These are phyloP conservation scores for Calycina herbarum DNA, from an alignment of 2,329 filamentous ascomycete genomes.

Conservation along the genomic window DNA sequence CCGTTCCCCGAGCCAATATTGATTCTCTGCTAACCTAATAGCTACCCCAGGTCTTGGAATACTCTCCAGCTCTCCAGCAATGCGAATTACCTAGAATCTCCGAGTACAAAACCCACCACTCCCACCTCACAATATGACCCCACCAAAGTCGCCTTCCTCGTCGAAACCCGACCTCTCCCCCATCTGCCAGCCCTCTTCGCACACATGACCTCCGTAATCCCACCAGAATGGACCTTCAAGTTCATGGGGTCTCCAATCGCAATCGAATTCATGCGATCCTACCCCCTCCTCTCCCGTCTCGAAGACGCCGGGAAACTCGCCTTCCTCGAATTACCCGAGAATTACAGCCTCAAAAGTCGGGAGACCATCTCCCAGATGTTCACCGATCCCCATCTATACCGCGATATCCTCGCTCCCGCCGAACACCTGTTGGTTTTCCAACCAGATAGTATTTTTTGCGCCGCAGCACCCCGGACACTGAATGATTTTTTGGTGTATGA, in stretches of 20 bases:
- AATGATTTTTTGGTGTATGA: constrained; percentile 55
- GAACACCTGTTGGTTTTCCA: constrained; percentile 57
- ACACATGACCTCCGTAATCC: constrained; percentile 55
- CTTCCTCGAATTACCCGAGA: constrained; percentile 48
- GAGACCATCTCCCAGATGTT: constrained; percentile 51
- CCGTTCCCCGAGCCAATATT: not conserved
- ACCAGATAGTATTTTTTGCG: constrained; percentile 55
- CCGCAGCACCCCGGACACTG: constrained; percentile 50
- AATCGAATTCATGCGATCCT: constrained; percentile 45
- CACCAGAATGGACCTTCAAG: constrained; percentile 55
- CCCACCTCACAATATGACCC: constrained; percentile 41
- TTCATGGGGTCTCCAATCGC: constrained; percentile 54
- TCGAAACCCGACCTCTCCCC: constrained; percentile 52
- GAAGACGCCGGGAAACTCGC: constrained; percentile 50
- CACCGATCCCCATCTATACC: constrained; percentile 53
- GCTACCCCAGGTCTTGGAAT: constrained; percentile 12
- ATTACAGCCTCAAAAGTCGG: constrained; percentile 45
- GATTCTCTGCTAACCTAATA: not conserved
- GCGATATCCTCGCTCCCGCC: constrained; percentile 49
- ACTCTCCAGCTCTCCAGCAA: not conserved
- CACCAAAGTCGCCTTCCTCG: constrained; percentile 55
- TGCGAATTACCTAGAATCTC: not conserved
- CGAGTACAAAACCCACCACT: not conserved
- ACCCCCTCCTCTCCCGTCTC: constrained; percentile 47
- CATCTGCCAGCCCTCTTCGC: constrained; percentile 53